Percentiles rank a stretch among this genome's conserved stretches.
Conservation (phyloP, 495 filamentous ascomycete genomes). For the Penicillium steckii region DNA sequence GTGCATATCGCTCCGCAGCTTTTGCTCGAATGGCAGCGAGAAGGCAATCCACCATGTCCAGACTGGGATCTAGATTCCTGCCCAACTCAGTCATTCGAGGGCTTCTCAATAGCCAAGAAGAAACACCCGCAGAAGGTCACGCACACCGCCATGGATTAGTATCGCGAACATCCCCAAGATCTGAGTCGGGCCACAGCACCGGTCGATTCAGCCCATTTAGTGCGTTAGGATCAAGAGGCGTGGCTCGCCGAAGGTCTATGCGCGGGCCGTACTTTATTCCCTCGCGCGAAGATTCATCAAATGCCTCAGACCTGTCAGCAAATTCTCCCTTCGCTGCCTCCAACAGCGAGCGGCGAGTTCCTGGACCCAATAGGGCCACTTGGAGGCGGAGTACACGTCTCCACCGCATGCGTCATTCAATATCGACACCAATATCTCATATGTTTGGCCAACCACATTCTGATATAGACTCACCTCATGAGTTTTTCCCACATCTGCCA, state of each 20-base stretch:
- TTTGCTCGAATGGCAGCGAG: constrained; percentile 44
- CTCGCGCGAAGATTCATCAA: constrained; percentile 29
- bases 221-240: constrained; percentile 38
- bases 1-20: constrained; percentile 35
- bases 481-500: constrained; percentile 2
- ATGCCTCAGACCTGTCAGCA: constrained; percentile 23
- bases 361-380: constrained; percentile 36
- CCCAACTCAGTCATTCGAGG: constrained; percentile 49
- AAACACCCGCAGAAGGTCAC: constrained; percentile 49
- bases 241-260: constrained; percentile 37
- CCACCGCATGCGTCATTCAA: constrained; percentile 42
- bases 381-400: constrained; percentile 46
- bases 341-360: constrained; percentile 18
- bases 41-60: constrained; percentile 51
- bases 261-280: constrained; percentile 41
- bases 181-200: constrained; percentile 35
- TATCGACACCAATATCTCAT: constrained; percentile 44
- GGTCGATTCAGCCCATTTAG: constrained; percentile 46
- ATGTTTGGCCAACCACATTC: constrained; percentile 43
- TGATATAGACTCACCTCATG: constrained; percentile 14
- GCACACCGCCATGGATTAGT: constrained; percentile 49
- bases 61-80: constrained; percentile 49
- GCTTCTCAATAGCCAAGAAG: constrained; percentile 44
- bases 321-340: constrained; percentile 24
- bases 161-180: constrained; percentile 38